Conservation (phyloP, 371 early-diverging fungal species). For the Apophysomyces sp. region DNA sequence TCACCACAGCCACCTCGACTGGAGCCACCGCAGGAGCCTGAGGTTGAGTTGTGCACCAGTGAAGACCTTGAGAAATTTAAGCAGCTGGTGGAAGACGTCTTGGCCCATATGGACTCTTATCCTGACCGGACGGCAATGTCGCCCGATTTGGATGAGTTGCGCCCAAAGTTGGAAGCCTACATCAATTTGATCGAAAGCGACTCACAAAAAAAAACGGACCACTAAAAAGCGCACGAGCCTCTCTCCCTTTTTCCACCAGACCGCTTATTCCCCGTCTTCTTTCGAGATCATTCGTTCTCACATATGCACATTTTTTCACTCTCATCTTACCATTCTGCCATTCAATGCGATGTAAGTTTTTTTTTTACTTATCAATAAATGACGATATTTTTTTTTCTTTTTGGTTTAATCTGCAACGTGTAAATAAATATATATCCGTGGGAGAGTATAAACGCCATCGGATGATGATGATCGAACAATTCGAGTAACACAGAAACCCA, state of each 20-base stretch:
- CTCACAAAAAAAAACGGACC: neutral
- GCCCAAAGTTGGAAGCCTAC: conserved; percentile 18
- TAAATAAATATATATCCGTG: neutral
- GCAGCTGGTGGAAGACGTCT: conserved; percentile 21
- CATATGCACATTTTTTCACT: neutral
- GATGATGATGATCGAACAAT: neutral
- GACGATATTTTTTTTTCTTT: no score
- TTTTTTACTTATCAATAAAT: no score
- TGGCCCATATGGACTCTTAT: conserved; percentile 25
- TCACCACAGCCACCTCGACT: neutral
- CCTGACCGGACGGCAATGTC: conserved; percentile 24
- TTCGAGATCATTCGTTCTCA: neutral
- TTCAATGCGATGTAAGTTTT: no score
- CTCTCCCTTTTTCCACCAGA: neutral
- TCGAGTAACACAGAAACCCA: neutral
- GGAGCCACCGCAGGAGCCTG: neutral
- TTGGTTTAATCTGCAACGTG: neutral
- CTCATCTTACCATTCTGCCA: neutral
- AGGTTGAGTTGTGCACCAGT: neutral
- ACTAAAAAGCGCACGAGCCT: neutral
- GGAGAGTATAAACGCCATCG: neutral
- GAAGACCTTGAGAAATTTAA: conserved; percentile 7
- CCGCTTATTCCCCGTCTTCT: neutral
- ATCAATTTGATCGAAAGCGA: neutral
- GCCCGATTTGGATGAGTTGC: conserved; percentile 16